Evolutionary conservation across 2,329 filamentous ascomycete species (phyloP).

Genomic region (Ploettnerulaceae sp.): DNA sequence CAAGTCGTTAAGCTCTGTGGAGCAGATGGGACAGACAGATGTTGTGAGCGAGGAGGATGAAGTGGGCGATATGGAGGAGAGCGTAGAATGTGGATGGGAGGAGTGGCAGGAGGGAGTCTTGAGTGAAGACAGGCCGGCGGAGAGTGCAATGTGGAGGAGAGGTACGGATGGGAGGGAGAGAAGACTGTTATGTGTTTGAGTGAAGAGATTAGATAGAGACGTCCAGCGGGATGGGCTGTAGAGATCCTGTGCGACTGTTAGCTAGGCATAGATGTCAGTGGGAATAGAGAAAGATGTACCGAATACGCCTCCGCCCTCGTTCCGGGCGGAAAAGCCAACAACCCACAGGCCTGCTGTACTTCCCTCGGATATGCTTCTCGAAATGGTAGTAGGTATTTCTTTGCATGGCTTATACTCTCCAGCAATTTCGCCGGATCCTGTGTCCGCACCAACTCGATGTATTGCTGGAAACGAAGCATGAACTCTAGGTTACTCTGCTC

Average conservation of each 20-base stretch:
- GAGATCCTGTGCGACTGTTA: conserved; percentile 48
- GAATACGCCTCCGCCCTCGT: conserved; percentile 53
- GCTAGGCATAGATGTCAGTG: no score
- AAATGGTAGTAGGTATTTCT: conserved; percentile 72
- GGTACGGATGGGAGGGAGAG: conserved; percentile 78
- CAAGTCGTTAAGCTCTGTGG: conserved; percentile 87
- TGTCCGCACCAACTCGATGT: conserved; percentile 80
- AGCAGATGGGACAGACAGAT: conserved; percentile 91
- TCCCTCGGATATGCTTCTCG: conserved; percentile 62
- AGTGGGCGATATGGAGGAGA: conserved; percentile 28
- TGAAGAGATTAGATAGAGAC: conserved; percentile 73
- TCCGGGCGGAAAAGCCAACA: conserved; percentile 69
- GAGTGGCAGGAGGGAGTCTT: conserved; percentile 94
- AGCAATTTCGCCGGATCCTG: conserved; percentile 58
- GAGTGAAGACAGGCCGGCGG: conserved; percentile 84
- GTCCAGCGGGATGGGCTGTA: conserved; percentile 72
- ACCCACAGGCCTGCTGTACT: conserved; percentile 68
- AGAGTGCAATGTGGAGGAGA: conserved; percentile 84
- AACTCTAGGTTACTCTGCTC: conserved; percentile 78
- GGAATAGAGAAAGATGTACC: conserved; percentile 19
- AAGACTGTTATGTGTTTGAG: conserved; percentile 79
- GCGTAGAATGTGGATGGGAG: conserved; percentile 17
- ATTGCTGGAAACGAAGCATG: conserved; percentile 89
- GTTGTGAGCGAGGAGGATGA: conserved; percentile 39
- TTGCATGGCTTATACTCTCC: conserved; percentile 78